These are phyloP conservation scores for Phycomyces nitens DNA, from an alignment of 192 early-diverging fungal species.

Conservation along the genomic window DNA sequence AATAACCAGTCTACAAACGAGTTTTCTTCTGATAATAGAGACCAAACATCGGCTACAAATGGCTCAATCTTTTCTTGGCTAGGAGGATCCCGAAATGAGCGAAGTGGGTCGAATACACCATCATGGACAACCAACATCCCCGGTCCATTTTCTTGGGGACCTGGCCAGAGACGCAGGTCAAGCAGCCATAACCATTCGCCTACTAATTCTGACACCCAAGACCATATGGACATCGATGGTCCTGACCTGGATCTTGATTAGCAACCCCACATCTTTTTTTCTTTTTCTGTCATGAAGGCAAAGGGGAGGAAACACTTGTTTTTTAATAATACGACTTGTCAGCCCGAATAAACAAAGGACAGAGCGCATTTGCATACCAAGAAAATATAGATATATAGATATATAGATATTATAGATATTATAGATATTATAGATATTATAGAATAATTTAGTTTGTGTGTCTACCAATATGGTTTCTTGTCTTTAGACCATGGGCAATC, in stretches of 20 bases:
- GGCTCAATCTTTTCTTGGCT: conserved; percentile 8
- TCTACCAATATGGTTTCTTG: not conserved
- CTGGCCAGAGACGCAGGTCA: not conserved
- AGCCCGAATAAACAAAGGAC: no score
- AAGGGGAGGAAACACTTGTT: no score
- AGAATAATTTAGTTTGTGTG: no score
- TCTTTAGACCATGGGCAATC: conserved; percentile 5
- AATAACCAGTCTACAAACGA: not conserved
- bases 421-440: no score
- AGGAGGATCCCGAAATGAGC: not conserved
- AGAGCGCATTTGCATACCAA: no score
- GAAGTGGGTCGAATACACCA: not conserved
- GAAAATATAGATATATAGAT: no score
- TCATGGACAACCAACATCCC: conserved; percentile 24
- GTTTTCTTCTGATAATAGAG: not conserved
- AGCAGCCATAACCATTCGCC: not conserved
- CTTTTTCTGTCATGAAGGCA: not conserved
- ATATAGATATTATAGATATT: no score
- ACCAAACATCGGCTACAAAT: not conserved
- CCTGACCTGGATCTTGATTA: not conserved
- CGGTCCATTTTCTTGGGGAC: conserved; percentile 23
- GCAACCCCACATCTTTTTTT: not conserved
- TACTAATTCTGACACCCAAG: not conserved
- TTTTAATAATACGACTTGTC: no score
- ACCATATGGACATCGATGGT: not conserved